Base-by-base conservation (phyloP, 2,329 filamentous ascomycete species). In the Magnaporthiopsis rhizophila region DNA sequence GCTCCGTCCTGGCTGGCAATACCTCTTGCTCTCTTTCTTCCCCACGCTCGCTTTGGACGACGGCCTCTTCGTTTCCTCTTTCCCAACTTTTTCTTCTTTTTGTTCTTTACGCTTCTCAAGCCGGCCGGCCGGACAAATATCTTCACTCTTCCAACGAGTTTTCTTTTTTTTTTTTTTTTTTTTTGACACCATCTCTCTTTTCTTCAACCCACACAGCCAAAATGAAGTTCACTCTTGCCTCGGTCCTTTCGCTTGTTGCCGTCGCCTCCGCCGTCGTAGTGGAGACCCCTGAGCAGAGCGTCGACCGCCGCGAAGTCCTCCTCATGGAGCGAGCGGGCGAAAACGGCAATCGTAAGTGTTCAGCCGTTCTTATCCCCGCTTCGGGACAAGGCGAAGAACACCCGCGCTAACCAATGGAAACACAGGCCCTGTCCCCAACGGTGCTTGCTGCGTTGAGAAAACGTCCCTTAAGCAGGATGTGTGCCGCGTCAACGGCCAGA, bases 401-500 rank as follows among this genome's bases (percentile, higher is more conserved):
- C 9, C 45, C 45, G 9, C 38, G 38, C 38, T 45, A 18, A 18
- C 38, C 38, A 18, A 45, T 15, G 6, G 15, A 6, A 24, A 53
- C 21, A 53, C 45, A 53, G 45, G 45, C 21, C 74, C 74, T 18
- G 72, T 75, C 15, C 72, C 75, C 36, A 69, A 59, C 36, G 75
- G 75, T 53, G 67, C 67, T 45, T 77, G 75, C 72, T 77, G 75
- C 67, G 70, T 75, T 21, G 70, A 72, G 66, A 72, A 72, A 66
- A 74, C 70, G 5, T 73, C 66, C 65, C 66, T 76, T 58, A 77
- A 77, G 73, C 72, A 77, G 67, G 75, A 77, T 66, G 66, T 73
- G 62, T 77, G 75, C 72, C 69, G 60, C 28, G 69, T 71, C 64
- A 73, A 74, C 66, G 74, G 74, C 64, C 66, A 72, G 66, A 57